Conservation (phyloP, 208 protist genomes). For the Tritrichomonas musculus region DNA sequence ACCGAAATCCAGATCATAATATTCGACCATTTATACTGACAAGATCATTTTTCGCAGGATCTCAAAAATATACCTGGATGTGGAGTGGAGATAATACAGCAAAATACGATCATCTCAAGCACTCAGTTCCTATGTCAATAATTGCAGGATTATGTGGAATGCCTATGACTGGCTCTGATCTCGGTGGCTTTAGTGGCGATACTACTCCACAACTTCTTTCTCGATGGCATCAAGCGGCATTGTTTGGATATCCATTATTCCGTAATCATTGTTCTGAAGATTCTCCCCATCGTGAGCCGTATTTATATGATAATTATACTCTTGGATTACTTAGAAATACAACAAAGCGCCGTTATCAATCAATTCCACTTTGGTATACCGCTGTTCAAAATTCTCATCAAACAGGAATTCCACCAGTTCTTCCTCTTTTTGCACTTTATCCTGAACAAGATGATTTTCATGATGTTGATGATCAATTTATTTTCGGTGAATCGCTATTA, state of each 20-base stretch:
- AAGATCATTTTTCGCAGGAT: conserved; percentile 94
- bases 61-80: conserved; percentile 84
- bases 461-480: conserved; percentile 62
- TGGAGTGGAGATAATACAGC: conserved; percentile 97
- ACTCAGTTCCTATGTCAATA: conserved; percentile 82
- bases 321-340: conserved; percentile 47
- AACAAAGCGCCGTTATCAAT: conserved; percentile 64
- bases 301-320: conserved; percentile 70
- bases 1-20: conserved; percentile 45
- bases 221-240: conserved; percentile 87
- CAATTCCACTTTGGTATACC: conserved; percentile 92
- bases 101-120: conserved; percentile 80
- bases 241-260: conserved; percentile 88
- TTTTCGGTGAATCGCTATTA: conserved; percentile 70
- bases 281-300: conserved; percentile 90
- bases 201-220: conserved; percentile 81
- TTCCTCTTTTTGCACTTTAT: conserved; percentile 82
- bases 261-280: conserved; percentile 86
- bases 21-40: conserved; percentile 90
- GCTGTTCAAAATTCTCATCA: conserved; percentile 70
- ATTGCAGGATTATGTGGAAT: conserved; percentile 81
- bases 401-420: conserved; percentile 70
- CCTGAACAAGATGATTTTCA: conserved; percentile 50
- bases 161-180: conserved; percentile 82
- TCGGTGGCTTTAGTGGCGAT: conserved; percentile 92